These are phyloP conservation scores for Saccharomycopsis sp. DNA, from an alignment of 805 yeast species.

Conservation along the genomic window DNA sequence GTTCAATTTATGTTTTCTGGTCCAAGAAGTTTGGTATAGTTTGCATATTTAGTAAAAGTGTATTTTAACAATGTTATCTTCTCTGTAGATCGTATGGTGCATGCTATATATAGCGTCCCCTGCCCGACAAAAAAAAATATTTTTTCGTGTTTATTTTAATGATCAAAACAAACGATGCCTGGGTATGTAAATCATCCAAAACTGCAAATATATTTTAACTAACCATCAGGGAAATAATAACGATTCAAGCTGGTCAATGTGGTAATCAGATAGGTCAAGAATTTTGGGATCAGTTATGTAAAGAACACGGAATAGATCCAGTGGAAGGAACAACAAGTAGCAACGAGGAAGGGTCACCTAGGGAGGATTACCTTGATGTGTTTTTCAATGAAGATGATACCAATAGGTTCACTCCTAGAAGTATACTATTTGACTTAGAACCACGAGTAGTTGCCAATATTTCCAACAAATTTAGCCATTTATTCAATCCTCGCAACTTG, in stretches of 20 bases:
- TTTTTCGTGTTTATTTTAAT: too few relatives aligned
- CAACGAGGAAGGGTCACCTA: slow-evolving; percentile 15
- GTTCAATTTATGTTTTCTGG: slow-evolving; percentile 68
- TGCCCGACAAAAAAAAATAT: too few relatives aligned
- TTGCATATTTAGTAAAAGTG: slow-evolving; percentile 9
- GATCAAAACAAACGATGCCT: too few relatives aligned
- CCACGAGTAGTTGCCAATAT: slow-evolving; percentile 78
- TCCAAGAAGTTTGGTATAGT: slow-evolving; percentile 25
- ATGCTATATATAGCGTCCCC: too few relatives aligned
- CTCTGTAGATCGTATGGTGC: too few relatives aligned
- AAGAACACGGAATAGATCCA: slow-evolving; percentile 72
- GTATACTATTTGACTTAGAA: slow-evolving; percentile 79
- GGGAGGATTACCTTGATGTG: slow-evolving; percentile 73
- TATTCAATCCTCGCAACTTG: slow-evolving; percentile 79
- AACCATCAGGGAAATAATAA: slow-evolving; percentile 52
- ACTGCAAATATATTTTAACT: too few relatives aligned
- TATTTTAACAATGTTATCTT: too few relatives aligned
- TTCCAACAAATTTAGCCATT: slow-evolving; percentile 41
- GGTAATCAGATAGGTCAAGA: slow-evolving; percentile 93
- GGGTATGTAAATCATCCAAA: too few relatives aligned
- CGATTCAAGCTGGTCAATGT: slow-evolving; percentile 82
- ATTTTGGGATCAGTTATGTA: slow-evolving; percentile 85
- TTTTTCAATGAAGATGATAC: slow-evolving; percentile 75
- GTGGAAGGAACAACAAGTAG: slow-evolving; percentile 51
- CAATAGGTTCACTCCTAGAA: slow-evolving; percentile 79